Conservation (phyloP, 2,329 filamentous ascomycete genomes). For the Corinectria fuckeliana region DNA sequence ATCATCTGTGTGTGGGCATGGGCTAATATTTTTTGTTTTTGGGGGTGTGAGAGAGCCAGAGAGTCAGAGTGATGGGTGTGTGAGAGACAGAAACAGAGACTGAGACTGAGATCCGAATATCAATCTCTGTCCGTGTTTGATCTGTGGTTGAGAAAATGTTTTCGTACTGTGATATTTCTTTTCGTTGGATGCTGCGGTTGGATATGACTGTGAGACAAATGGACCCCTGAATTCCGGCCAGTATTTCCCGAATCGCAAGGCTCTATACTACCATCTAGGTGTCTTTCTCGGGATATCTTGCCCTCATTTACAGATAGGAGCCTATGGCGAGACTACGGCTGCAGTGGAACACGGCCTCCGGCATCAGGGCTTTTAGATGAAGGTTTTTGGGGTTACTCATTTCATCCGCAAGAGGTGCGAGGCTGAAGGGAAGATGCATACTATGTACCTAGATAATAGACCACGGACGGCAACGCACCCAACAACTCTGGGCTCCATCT, state of each 20-base stretch:
- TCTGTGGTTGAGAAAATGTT: neutral
- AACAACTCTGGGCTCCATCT: neutral
- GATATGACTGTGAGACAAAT: neutral
- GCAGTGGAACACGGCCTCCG: neutral
- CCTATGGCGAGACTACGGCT: neutral
- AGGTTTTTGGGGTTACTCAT: neutral
- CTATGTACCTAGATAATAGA: too few species aligned
- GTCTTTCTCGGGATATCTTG: neutral
- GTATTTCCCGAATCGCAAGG: neutral
- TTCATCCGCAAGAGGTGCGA: constrained; percentile 23
- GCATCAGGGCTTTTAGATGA: too few species aligned
- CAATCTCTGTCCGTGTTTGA: neutral
- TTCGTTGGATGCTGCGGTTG: neutral
- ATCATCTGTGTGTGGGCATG: constrained; percentile 10
- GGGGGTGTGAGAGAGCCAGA: constrained; percentile 7
- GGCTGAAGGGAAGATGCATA: neutral
- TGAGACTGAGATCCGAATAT: too few species aligned
- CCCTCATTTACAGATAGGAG: neutral
- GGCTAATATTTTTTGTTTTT: constrained; percentile 17
- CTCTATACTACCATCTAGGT: too few species aligned
- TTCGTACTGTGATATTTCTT: neutral
- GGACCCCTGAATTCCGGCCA: too few species aligned
- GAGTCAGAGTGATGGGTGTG: constrained; percentile 3
- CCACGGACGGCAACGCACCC: too few species aligned
- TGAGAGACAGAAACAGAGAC: neutral